These are phyloP conservation scores for Fallopia convolvulus DNA, from an alignment of 148 eudicot species.

Conservation along the genomic window DNA sequence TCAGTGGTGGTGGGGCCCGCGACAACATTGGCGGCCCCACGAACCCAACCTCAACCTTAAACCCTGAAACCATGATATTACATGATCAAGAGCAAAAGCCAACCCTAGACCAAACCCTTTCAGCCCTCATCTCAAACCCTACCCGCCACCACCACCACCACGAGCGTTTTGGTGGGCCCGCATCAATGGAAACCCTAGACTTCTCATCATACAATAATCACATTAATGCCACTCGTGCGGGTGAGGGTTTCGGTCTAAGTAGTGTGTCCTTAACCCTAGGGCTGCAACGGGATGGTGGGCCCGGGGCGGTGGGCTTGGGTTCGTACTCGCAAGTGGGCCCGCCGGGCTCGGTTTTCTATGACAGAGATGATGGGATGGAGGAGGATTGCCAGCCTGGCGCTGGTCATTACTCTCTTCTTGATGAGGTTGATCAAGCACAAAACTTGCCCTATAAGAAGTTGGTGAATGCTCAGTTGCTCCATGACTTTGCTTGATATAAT, in stretches of 20 bases:
- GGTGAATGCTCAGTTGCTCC: constrained; percentile 89
- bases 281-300: constrained; percentile 73
- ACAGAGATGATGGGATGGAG: constrained; percentile 27
- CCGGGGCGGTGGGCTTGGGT: constrained; percentile 52
- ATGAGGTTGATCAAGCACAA: constrained; percentile 40
- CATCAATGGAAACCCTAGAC: constrained; percentile 21
- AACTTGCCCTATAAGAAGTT: constrained; percentile 79
- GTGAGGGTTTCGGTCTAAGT: constrained; percentile 25
- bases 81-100: constrained; percentile 68
- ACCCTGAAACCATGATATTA: background rate
- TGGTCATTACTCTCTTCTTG: constrained; percentile 49
- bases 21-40: constrained; percentile 2
- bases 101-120: constrained; percentile 53
- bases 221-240: constrained; percentile 21
- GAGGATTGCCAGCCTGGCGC: background rate
- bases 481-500: constrained; percentile 58
- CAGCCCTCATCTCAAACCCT: constrained; percentile 48
- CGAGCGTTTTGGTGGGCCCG: constrained; percentile 1
- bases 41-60: constrained; percentile 13
- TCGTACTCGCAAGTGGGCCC: constrained; percentile 37
- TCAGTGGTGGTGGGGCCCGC: background rate
- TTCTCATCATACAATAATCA: constrained; percentile 56
- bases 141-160: constrained; percentile 12
- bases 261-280: constrained; percentile 80
- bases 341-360: constrained; percentile 54